phyloP scores from a whole-genome alignment of 495 filamentous ascomycete species.

The Aspergillus sparsus region DNA sequence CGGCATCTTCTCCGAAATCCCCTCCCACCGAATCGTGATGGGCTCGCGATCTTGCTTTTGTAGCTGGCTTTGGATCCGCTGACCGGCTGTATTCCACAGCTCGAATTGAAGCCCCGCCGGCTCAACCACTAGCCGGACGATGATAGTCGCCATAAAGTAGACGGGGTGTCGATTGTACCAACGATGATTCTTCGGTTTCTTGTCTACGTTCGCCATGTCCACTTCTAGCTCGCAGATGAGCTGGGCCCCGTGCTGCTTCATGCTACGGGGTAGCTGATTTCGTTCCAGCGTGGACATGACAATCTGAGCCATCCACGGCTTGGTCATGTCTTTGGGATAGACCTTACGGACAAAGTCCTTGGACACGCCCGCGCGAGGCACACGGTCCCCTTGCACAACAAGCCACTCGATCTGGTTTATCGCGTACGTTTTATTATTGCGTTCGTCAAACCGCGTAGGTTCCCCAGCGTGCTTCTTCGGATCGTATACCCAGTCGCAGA shows the following conservation, averaged over 20 bases:
- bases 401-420: constrained; percentile 58
- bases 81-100: constrained; percentile 5
- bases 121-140: constrained; percentile 13
- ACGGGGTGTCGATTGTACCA: constrained; percentile 37
- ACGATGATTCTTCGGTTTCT: constrained; percentile 48
- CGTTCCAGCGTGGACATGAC: constrained; percentile 10
- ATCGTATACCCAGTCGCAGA: constrained; percentile 50
- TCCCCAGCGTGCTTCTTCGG: constrained; percentile 47
- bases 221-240: constrained; percentile 41
- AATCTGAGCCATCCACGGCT: constrained; percentile 11
- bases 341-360: constrained; percentile 10
- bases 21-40: constrained; percentile 13
- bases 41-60: background rate
- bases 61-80: constrained; percentile 1
- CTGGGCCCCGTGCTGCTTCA: constrained; percentile 14
- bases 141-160: constrained; percentile 10
- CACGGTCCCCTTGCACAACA: constrained; percentile 27
- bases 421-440: constrained; percentile 49
- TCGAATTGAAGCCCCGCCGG: constrained; percentile 11
- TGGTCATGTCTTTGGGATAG: constrained; percentile 1
- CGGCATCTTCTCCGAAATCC: constrained; percentile 16
- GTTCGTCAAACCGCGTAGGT: constrained; percentile 42
- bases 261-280: constrained; percentile 8
- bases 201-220: constrained; percentile 36
- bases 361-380: constrained; percentile 5